Evolutionary conservation across 179 eudicot genomes (phyloP).

Genomic region (Pouteria campechiana): DNA sequence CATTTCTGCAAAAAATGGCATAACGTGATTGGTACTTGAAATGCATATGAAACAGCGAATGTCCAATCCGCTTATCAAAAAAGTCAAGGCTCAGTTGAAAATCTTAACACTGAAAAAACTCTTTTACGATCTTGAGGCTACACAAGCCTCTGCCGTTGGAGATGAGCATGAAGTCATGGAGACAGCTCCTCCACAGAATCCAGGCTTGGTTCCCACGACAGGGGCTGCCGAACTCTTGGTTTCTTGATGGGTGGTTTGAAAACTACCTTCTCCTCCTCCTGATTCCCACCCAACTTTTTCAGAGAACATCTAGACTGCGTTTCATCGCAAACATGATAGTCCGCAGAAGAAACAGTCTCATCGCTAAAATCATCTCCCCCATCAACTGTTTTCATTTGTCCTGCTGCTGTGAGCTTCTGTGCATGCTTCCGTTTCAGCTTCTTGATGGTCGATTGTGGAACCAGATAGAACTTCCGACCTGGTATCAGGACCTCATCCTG

Average conservation of each 20-base stretch:
- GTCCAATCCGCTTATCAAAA: no score
- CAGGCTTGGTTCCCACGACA: constrained; percentile 37
- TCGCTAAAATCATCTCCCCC: constrained; percentile 7
- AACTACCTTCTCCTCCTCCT: constrained; percentile 4
- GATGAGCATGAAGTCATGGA: constrained; percentile 22
- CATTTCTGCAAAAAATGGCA: no score
- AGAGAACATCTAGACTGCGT: constrained; percentile 1
- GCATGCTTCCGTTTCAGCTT: constrained; percentile 20
- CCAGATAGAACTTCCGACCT: constrained; percentile 21
- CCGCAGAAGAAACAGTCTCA: constrained; percentile 18
- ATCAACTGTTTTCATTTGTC: constrained; percentile 4
- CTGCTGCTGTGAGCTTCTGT: neutral
- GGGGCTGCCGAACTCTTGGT: constrained; percentile 7
- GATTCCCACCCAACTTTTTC: neutral
- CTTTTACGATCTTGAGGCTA: no score
- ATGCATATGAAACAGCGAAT: no score
- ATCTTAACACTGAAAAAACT: no score
- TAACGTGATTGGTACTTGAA: no score
- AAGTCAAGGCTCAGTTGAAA: no score
- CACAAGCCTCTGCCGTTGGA: no score
- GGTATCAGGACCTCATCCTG: constrained; percentile 21
- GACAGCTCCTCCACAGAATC: constrained; percentile 29
- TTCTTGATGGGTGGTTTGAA: constrained; percentile 20
- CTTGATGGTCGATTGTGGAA: constrained; percentile 17
- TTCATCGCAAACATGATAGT: constrained; percentile 13